phyloP scores from a whole-genome alignment of 805 yeast genomes.

The Wickerhamomyces xylosicus region DNA sequence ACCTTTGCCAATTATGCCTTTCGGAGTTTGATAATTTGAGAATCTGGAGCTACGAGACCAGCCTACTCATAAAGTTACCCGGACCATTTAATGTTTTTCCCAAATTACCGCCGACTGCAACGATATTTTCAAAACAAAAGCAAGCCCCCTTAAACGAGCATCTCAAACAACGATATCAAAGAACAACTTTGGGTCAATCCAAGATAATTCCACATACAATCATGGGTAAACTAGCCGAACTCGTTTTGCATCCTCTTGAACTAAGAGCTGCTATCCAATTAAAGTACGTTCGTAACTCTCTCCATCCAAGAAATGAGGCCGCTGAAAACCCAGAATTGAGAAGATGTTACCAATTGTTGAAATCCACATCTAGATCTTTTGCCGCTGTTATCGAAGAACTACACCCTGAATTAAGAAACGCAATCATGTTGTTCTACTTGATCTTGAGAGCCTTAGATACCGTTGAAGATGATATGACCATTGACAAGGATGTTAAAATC shows the following conservation, averaged over 20 bases:
- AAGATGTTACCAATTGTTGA: slow-evolving; percentile 60
- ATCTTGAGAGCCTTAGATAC: slow-evolving; percentile 89
- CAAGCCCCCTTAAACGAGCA: too few relatives aligned
- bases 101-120: too few relatives aligned
- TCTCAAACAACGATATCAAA: too few relatives aligned
- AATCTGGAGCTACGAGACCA: too few relatives aligned
- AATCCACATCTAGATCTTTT: slow-evolving; percentile 77
- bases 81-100: too few relatives aligned
- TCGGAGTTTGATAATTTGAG: too few relatives aligned
- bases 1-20: too few relatives aligned
- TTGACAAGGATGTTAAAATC: slow-evolving; percentile 60
- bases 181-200: too few relatives aligned
- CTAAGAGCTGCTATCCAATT: slow-evolving; percentile 57
- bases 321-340: slow-evolving; percentile 33
- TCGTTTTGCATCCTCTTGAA: slow-evolving; percentile 64
- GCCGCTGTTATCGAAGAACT: slow-evolving; percentile 89
- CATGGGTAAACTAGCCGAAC: slow-evolving; percentile 54
- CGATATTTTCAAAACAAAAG: too few relatives aligned
- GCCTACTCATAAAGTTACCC: too few relatives aligned
- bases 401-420: slow-evolving; percentile 79
- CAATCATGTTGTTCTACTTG: slow-evolving; percentile 76
- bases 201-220: too few relatives aligned
- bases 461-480: slow-evolving; percentile 90
- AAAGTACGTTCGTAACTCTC: slow-evolving; percentile 29
- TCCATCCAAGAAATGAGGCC: slow-evolving; percentile 25